phyloP scores from a whole-genome alignment of 306 rosid species.

The Cicer judaicum region DNA sequence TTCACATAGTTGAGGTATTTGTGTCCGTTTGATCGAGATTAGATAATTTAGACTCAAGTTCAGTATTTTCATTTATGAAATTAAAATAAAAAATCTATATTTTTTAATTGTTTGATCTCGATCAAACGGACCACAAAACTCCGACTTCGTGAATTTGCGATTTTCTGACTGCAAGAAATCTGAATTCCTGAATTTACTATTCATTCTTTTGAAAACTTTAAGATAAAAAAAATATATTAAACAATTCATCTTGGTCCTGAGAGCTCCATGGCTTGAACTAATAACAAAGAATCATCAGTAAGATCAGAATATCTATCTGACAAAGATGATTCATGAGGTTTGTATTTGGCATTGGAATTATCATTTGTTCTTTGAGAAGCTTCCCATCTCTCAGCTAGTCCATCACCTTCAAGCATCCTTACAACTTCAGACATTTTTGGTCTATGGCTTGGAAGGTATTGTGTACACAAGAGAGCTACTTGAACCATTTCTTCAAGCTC shows the following conservation, averaged over 20 bases:
- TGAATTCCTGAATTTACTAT: slow-evolving; percentile 43
- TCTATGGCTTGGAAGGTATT: slow-evolving; percentile 57
- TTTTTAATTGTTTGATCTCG: no score
- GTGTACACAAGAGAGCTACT: slow-evolving; percentile 60
- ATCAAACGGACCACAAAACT: no score
- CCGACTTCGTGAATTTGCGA: no score
- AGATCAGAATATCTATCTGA: slow-evolving; percentile 81
- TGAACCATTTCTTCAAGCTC: slow-evolving; percentile 63
- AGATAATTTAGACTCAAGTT: no score
- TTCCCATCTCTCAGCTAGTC: slow-evolving; percentile 62
- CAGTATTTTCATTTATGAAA: no score
- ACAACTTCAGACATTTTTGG: slow-evolving; percentile 64
- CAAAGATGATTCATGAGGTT: slow-evolving; percentile 51
- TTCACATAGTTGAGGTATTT: no score
- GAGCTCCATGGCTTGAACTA: slow-evolving; percentile 98
- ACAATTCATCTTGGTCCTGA: slow-evolving; percentile 87
- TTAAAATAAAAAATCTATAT: no score
- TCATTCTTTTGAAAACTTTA: slow-evolving; percentile 34
- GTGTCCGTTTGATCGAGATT: no score
- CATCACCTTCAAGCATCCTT: slow-evolving; percentile 62
- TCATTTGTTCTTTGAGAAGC: slow-evolving; percentile 56
- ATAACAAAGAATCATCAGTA: slow-evolving; percentile 84
- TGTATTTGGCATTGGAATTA: slow-evolving; percentile 37
- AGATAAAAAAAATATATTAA: neutral
- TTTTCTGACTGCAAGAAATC: no score